Evolutionary conservation across 2,329 filamentous ascomycete species (phyloP).

Genomic region (Penicillium brasilianum): DNA sequence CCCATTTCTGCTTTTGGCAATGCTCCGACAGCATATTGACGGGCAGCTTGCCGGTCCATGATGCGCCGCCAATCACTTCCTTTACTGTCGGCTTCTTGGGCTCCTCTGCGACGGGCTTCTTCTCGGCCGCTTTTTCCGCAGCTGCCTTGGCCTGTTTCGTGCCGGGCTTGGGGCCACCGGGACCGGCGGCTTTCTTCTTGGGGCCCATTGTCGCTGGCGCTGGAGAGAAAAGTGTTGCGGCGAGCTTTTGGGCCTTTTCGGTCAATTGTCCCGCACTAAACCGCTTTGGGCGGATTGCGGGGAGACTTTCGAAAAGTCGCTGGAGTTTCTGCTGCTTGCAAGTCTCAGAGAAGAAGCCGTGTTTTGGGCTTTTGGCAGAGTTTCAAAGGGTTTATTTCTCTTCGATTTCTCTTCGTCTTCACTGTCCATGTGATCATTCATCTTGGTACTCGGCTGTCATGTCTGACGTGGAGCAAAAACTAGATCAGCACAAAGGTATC

Average conservation of each 20-base stretch:
- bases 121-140: constrained; percentile 39
- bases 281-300: constrained; percentile 33
- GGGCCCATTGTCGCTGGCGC: constrained; percentile 42
- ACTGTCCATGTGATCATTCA: constrained; percentile 3
- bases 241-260: constrained; percentile 19
- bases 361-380: not conserved
- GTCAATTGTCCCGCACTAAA: constrained; percentile 39
- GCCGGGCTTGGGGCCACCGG: constrained; percentile 47
- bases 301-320: constrained; percentile 16
- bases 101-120: constrained; percentile 44
- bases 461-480: constrained; percentile 9
- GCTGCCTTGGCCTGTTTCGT: constrained; percentile 49
- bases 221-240: constrained; percentile 13
- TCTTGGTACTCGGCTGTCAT: constrained; percentile 2
- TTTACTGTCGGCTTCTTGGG: constrained; percentile 66
- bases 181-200: constrained; percentile 48
- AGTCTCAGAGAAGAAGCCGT: not conserved
- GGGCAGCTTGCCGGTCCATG: constrained; percentile 96
- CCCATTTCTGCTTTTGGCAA: constrained; percentile 95
- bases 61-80: constrained; percentile 89
- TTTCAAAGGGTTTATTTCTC: not conserved
- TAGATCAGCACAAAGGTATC: constrained; percentile 5
- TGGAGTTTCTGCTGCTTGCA: not conserved
- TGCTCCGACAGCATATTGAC: constrained; percentile 93
- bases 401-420: not conserved